Base-by-base conservation (phyloP, 208 protist genomes). In the Herpetomonas tarakana region DNA sequence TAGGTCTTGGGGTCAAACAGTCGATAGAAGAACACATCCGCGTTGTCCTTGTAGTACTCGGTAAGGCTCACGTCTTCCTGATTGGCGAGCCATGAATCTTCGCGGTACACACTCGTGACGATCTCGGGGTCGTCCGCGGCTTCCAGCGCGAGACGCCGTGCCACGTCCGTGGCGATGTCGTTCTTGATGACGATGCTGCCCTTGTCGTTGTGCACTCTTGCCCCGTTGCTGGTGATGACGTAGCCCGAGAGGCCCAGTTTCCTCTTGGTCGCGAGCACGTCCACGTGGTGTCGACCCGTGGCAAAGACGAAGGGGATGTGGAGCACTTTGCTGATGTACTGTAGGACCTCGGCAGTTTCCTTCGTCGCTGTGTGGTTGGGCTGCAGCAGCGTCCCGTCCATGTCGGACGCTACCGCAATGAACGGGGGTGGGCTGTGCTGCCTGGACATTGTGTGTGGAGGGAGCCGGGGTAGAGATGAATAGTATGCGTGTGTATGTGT, bases 151-250 rank as follows among this genome's bases (percentile, higher is more conserved):
- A 86, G 38, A 45, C 66, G 53, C 21, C 62, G 67, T 45, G 71
- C 69, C 19, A 78, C 3, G 0, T n/a, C 27, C 0, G 71, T 57
- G 59, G 62, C 60, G 21, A 87, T 72, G 58, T 78, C 56, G 16
- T 71, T 55, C 46, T 60, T 52, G 44, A 77, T 29, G 62, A 87
- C 66, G 1, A 72, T 16, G n/a, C 58, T 54, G 6, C 66, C 66
- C 16, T 59, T 2, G 9, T 58, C 38, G 45, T 83, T 52, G 60
- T 83, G 69, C 2, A 74, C 75, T 11, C 75, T 71, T 3, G 61
- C 74, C 11, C 79, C 79, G 50, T 86, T 81, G 58, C 65, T 75
- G 25, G 79, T 78, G n/a, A 82, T 58, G 11, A 86, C 38, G 52
- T 79, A 86, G 31, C 66, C 71, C 2, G 73, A 30, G 16, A 83